A percentile compares a stretch with the other conserved stretches of the same genome.
Conservation (phyloP, 257 asterid genomes). For the Solanum arcanum region DNA sequence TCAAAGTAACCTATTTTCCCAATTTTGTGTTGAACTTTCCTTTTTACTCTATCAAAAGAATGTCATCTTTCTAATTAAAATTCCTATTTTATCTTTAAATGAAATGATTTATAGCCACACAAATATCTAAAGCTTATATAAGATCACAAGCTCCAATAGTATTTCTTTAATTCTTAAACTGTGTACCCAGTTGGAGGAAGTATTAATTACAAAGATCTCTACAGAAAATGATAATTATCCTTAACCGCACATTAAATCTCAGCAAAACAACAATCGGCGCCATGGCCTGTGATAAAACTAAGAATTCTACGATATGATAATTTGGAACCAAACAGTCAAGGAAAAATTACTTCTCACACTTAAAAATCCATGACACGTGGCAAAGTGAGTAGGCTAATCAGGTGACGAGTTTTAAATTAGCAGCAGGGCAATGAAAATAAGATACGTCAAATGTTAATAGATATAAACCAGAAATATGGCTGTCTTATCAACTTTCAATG, state of each 20-base stretch:
- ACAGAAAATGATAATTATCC: neutral
- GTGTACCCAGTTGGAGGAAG: neutral
- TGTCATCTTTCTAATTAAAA: neutral
- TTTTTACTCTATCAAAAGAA: neutral
- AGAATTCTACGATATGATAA: neutral
- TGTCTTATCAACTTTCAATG: neutral
- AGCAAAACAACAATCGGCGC: neutral
- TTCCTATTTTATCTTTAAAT: neutral
- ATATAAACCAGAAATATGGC: neutral
- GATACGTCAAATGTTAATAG: neutral
- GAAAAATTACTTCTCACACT: neutral
- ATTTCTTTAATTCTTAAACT: neutral
- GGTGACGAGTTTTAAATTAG: neutral
- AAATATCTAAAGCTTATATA: neutral
- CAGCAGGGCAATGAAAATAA: neutral
- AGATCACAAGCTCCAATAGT: neutral
- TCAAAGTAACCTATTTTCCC: neutral
- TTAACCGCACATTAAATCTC: neutral
- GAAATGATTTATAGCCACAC: neutral
- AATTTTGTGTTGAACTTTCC: neutral
- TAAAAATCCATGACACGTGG: neutral
- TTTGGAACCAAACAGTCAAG: neutral
- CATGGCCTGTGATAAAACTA: neutral
- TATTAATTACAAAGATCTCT: neutral
- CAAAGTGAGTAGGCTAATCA: neutral